These are phyloP conservation scores for Ophiostoma novo-ulmi DNA, from an alignment of 2,329 filamentous ascomycete species.

Conservation along the genomic window DNA sequence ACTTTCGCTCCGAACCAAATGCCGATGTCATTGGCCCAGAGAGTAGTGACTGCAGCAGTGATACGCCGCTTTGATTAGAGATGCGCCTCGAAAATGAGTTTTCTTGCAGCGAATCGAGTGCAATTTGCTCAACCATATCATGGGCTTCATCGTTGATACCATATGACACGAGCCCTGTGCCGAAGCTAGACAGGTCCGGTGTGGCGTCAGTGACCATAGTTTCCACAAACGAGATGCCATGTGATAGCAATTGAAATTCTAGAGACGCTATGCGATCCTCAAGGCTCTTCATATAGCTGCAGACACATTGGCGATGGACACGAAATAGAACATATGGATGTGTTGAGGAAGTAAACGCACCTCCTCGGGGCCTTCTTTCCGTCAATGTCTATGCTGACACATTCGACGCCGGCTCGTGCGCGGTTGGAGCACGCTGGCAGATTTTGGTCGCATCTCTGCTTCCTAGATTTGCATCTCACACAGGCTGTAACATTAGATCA, in stretches of 20 bases:
- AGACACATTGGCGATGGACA: neutral
- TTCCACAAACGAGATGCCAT: neutral
- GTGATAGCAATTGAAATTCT: neutral
- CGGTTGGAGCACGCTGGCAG: neutral
- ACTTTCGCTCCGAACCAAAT: neutral
- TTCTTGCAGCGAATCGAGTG: neutral
- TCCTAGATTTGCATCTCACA: neutral
- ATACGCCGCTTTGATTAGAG: neutral
- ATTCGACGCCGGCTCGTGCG: conserved; percentile 7
- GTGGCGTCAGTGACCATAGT: neutral
- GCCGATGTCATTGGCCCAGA: neutral
- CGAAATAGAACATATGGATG: neutral
- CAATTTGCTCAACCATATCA: neutral
- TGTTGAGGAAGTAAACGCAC: neutral
- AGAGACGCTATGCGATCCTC: neutral
- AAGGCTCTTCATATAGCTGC: conserved; percentile 2
- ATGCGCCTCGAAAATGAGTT: neutral
- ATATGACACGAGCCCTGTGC: neutral
- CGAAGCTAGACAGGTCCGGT: neutral
- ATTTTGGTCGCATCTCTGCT: conserved; percentile 6
- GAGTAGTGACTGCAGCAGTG: neutral
- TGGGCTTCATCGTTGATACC: neutral
- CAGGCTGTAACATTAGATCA: neutral
- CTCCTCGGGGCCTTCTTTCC: neutral
- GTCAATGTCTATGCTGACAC: conserved; percentile 7